Base-by-base conservation (phyloP, 495 filamentous ascomycete genomes). In the Penicillium tannophilum region DNA sequence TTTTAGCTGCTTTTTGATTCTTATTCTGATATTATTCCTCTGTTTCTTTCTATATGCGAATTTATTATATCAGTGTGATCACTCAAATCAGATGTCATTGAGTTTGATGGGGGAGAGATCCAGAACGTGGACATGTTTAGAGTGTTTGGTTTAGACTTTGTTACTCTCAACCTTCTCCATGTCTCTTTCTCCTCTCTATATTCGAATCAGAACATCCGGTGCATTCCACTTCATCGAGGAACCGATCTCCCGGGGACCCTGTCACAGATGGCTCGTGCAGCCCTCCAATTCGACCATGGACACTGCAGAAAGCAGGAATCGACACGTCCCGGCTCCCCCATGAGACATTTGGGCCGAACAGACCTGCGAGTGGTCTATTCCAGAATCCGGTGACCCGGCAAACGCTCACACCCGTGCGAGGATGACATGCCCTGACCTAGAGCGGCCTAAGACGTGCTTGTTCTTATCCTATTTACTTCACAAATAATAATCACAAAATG, bases 331-430 rank as follows among this genome's bases (percentile, higher is more conserved):
- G 65, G 63, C 61, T 59, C 62, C 65, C 69, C 64, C 66, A 69
- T 65, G 62, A 66, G 64, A 67, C 62, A 63, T 65, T 67, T 70
- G 52, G 60, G 55, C 64, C 63, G 62, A 65, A 63, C 48, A 61
- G 47, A 52, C 52, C 62, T 54, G 58, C 65, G 59, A 69, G 66
- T 69, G 64, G 65, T 63, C 67, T 63, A 61, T 63, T 68, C 59
- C 52, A 66, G 54, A 70, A 69, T 72, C 68, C 62, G 70, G 66
- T 70, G 66, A 69, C 70, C 66, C 68, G 59, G 60, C 65, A 59
- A 66, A 59, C 63, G 62, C 63, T 69, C 63, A 67, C 70, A 65
- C 61, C 41, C 64, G 65, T 64, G 63, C 58, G 62, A 71, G 60
- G 68, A 69, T 72, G 63, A 58, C 66, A 62, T 66, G 51, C 51